Evolutionary conservation across 225 moss, liverwort and hornwort species (phyloP).

Genomic region (Asterella californica): DNA sequence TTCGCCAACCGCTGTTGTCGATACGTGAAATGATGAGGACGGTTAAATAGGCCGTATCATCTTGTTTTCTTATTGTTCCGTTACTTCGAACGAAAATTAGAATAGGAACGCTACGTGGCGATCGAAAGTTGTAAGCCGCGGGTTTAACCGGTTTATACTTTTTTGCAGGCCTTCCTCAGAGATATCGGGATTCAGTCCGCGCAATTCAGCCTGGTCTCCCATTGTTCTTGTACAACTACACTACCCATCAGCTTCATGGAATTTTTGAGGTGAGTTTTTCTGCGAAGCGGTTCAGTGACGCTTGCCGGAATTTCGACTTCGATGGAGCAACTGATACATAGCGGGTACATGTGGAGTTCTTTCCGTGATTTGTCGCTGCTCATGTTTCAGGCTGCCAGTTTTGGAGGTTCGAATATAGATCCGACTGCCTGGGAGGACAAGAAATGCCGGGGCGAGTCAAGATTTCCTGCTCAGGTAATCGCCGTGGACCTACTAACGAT

Average conservation of each 20-base stretch:
- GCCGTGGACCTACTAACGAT: background rate
- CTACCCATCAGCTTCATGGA: conserved; percentile 98
- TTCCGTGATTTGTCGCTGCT: too few species aligned
- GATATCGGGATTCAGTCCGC: conserved; percentile 95
- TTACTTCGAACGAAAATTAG: background rate
- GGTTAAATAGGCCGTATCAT: background rate
- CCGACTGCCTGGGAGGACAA: conserved; percentile 99
- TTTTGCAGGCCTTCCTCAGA: conserved; percentile 87
- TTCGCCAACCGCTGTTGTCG: background rate
- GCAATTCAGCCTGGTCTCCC: conserved; percentile 98
- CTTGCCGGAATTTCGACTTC: background rate
- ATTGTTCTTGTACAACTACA: conserved; percentile 98
- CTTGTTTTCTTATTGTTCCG: background rate
- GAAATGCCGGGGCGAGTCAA: conserved; percentile 97
- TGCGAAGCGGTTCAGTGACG: background rate
- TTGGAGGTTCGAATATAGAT: conserved; percentile 99
- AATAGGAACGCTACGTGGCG: background rate
- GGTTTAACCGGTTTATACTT: background rate
- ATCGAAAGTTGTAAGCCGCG: background rate
- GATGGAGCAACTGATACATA: background rate
- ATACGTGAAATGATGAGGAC: background rate
- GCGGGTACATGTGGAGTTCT: background rate
- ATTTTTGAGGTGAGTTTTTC: conserved; percentile 77
- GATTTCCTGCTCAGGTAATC: conserved; percentile 93
- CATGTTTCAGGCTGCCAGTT: conserved; percentile 77